Percentiles rank a stretch among this genome's conserved stretches.
These are phyloP conservation scores for Macrophomina tecta DNA, from an alignment of 2,329 filamentous ascomycete genomes.

Conservation along the genomic window DNA sequence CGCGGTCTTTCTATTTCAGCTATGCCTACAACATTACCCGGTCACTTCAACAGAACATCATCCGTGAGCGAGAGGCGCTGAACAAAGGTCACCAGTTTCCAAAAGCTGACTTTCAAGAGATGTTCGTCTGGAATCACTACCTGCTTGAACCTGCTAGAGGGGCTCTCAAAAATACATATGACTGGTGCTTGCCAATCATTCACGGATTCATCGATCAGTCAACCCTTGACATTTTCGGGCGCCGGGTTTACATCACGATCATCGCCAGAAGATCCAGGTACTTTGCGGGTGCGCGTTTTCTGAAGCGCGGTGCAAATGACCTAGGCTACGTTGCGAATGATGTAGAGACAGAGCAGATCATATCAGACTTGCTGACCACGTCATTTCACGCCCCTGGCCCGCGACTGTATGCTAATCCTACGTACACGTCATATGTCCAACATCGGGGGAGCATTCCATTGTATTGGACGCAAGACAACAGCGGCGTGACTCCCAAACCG, in stretches of 20 bases:
- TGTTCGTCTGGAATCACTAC: conserved; percentile 99
- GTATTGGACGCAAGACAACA: conserved; percentile 97
- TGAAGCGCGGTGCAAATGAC: conserved; percentile 95
- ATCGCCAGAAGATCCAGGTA: conserved; percentile 90
- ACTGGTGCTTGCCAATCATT: conserved; percentile 95
- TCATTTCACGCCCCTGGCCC: conserved; percentile 93
- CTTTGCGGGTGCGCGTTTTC: conserved; percentile 91
- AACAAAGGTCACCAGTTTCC: conserved; percentile 67
- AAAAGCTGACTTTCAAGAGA: conserved; percentile 77
- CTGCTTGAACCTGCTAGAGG: conserved; percentile 76
- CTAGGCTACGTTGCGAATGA: conserved; percentile 96
- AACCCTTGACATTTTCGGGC: conserved; percentile 75
- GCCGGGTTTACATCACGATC: conserved; percentile 88
- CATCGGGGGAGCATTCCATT: conserved; percentile 96
- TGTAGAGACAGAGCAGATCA: conserved; percentile 98
- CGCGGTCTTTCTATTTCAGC: conserved; percentile 95
- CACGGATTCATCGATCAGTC: conserved; percentile 97
- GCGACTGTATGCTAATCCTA: conserved; percentile 82
- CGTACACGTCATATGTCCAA: conserved; percentile 95
- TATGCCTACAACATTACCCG: conserved; percentile 96
- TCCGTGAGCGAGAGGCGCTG: conserved; percentile 75
- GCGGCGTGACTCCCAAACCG: conserved; percentile 92
- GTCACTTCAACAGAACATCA: conserved; percentile 91
- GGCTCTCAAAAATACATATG: conserved; percentile 79
- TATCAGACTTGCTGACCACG: conserved; percentile 91